Evolutionary conservation across 192 early-diverging fungal genomes (phyloP).

Genomic region (Backusella tarrabulga): DNA sequence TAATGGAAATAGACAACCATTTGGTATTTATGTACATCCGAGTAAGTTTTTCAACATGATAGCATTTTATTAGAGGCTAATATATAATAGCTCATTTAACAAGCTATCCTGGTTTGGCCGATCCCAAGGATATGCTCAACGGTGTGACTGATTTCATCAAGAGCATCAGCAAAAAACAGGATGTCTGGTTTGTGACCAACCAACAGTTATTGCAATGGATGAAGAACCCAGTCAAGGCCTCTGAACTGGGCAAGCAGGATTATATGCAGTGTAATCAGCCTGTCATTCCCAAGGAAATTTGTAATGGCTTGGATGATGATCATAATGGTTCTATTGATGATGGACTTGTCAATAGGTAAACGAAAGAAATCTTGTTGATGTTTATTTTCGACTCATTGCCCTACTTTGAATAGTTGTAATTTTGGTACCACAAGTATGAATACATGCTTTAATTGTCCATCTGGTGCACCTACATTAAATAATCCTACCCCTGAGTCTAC

Average conservation of each 20-base stretch:
- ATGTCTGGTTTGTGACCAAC: constrained; percentile 76
- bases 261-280: constrained; percentile 65
- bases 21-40: constrained; percentile 50
- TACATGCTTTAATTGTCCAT: constrained; percentile 59
- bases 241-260: constrained; percentile 53
- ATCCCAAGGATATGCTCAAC: constrained; percentile 19
- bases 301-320: constrained; percentile 66
- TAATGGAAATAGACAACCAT: constrained; percentile 48
- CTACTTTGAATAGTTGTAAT: constrained; percentile 34
- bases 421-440: constrained; percentile 43
- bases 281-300: constrained; percentile 58
- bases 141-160: constrained; percentile 46
- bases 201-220: constrained; percentile 70
- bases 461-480: constrained; percentile 26
- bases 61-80: neutral
- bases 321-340: constrained; percentile 39
- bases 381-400: neutral
- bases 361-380: too few relatives aligned
- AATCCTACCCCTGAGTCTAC: constrained; percentile 42
- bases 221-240: constrained; percentile 72
- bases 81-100: constrained; percentile 42
- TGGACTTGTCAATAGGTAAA: constrained; percentile 32
- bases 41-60: constrained; percentile 20
- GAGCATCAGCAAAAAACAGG: constrained; percentile 41
- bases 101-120: constrained; percentile 14